Conservation (phyloP, 768 basidiomycete species). For the Kwoniella mangroviensis region DNA sequence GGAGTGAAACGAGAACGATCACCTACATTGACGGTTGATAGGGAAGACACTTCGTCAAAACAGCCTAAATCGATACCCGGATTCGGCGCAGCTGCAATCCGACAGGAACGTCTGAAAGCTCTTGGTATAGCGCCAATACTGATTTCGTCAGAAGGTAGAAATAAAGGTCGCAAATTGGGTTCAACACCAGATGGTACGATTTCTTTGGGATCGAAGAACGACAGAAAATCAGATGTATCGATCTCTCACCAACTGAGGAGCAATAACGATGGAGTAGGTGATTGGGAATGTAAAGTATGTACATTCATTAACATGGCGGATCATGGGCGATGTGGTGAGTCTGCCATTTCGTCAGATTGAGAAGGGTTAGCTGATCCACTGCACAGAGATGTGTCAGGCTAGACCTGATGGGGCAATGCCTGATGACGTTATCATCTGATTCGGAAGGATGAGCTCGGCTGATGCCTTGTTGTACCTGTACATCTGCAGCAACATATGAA, state of each 20-base stretch:
- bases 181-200: neutral
- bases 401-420: conserved; percentile 42
- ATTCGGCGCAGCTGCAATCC: conserved; percentile 24
- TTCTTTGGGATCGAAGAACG: neutral
- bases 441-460: neutral
- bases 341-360: too few species aligned
- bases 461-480: neutral
- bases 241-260: neutral
- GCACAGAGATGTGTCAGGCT: conserved; percentile 45
- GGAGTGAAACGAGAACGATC: conserved; percentile 16
- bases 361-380: neutral
- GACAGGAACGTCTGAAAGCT: conserved; percentile 25
- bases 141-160: neutral
- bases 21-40: neutral
- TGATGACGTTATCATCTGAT: neutral
- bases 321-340: conserved; percentile 21
- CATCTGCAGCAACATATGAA: too few species aligned
- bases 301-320: conserved; percentile 26
- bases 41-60: neutral
- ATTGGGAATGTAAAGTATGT: conserved; percentile 45
- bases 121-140: neutral
- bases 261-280: conserved; percentile 11
- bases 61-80: neutral
- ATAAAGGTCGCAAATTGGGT: neutral
- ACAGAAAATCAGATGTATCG: neutral